Conservation (phyloP, 2,329 filamentous ascomycete species). For the Aspergillus intermedius region DNA sequence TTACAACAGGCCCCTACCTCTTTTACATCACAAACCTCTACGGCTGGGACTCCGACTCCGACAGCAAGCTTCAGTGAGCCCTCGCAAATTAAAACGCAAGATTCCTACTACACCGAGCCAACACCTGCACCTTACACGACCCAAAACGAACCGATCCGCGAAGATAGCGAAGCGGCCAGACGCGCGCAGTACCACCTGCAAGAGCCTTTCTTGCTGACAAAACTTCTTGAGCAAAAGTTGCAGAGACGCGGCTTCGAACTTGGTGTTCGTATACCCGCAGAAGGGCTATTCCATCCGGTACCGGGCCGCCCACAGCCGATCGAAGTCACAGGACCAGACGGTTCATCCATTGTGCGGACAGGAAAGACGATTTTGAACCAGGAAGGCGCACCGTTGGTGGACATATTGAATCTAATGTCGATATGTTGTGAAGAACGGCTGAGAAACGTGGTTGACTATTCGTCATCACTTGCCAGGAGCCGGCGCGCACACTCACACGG, state of each 20-base stretch:
- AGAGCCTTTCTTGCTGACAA: constrained; percentile 65
- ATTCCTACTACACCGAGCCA: constrained; percentile 59
- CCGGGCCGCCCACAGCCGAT: constrained; percentile 38
- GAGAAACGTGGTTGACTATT: constrained; percentile 69
- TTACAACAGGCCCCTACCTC: constrained; percentile 45
- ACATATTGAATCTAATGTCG: constrained; percentile 76
- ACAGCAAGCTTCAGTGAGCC: constrained; percentile 46
- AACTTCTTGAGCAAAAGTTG: constrained; percentile 48
- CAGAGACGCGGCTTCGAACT: constrained; percentile 54
- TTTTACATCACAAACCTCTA: constrained; percentile 36
- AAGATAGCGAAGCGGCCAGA: constrained; percentile 58
- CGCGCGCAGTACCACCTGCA: constrained; percentile 63
- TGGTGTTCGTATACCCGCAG: constrained; percentile 53
- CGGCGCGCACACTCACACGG: constrained; percentile 76
- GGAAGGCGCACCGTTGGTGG: constrained; percentile 60
- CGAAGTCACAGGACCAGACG: constrained; percentile 55
- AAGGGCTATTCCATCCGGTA: constrained; percentile 46
- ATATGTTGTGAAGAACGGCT: constrained; percentile 76
- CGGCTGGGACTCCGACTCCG: constrained; percentile 35
- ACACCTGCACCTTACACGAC: constrained; percentile 59
- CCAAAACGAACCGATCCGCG: constrained; percentile 55
- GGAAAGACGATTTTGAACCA: constrained; percentile 69
- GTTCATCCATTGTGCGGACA: constrained; percentile 54
- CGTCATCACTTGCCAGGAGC: constrained; percentile 61
- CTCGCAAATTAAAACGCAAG: constrained; percentile 47